phyloP scores from a whole-genome alignment of 495 filamentous ascomycete species.

The Aspergillus heteromorphus region DNA sequence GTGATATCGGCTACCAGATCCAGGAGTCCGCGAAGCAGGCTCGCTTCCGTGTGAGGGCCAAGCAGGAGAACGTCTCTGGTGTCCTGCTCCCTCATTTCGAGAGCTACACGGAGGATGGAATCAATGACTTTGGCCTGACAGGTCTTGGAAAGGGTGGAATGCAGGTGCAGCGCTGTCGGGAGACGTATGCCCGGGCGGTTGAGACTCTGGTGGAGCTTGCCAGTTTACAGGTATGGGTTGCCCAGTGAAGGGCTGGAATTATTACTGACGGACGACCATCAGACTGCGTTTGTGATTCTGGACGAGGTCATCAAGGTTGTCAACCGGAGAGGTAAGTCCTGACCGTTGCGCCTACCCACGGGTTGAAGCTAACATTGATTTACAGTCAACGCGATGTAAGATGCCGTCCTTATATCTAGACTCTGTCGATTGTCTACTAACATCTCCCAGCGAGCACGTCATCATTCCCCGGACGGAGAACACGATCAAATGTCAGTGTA shows the following conservation, averaged over 20 bases:
- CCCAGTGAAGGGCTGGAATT: not conserved
- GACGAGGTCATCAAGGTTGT: constrained; percentile 99
- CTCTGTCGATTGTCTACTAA: constrained; percentile 10
- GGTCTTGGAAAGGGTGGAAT: constrained; percentile 96
- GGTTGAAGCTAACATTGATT: constrained; percentile 20
- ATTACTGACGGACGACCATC: constrained; percentile 4
- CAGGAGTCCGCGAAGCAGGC: constrained; percentile 92
- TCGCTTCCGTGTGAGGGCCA: constrained; percentile 84
- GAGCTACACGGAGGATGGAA: constrained; percentile 71
- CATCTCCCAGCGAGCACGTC: constrained; percentile 65
- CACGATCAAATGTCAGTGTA: constrained; percentile 82
- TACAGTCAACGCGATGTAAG: constrained; percentile 89
- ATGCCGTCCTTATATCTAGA: constrained; percentile 6
- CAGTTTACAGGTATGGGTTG: constrained; percentile 67
- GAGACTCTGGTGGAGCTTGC: constrained; percentile 96
- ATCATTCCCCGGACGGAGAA: constrained; percentile 98
- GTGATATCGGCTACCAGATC: constrained; percentile 94
- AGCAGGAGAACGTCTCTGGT: constrained; percentile 97
- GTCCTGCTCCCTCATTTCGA: constrained; percentile 93
- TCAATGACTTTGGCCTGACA: constrained; percentile 93
- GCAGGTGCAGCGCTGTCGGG: constrained; percentile 89
- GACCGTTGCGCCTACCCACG: not conserved
- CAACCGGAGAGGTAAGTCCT: constrained; percentile 74
- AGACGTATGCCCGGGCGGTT: constrained; percentile 95
- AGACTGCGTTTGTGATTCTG: constrained; percentile 95